phyloP scores from a whole-genome alignment of 2,329 filamentous ascomycete species.

The Cladophialophora carrionii region DNA sequence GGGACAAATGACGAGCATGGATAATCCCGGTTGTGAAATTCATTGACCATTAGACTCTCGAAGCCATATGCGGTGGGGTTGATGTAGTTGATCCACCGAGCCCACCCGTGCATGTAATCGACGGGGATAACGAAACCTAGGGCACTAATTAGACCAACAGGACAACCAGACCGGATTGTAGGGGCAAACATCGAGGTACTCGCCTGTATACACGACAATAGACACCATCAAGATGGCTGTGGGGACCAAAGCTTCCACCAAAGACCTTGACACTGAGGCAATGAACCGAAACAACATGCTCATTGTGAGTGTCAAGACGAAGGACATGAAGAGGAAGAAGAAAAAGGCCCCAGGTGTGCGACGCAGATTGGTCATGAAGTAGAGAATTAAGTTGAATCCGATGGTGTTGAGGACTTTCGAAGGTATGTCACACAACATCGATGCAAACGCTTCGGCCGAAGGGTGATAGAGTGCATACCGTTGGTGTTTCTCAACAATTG shows the following conservation, averaged over 20 bases:
- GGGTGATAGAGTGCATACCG: slow-evolving; percentile 89
- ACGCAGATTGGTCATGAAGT: slow-evolving; percentile 84
- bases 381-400: slow-evolving; percentile 76
- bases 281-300: slow-evolving; percentile 69
- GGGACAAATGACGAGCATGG: slow-evolving; percentile 57
- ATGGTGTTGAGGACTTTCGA: slow-evolving; percentile 76
- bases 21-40: slow-evolving; percentile 62
- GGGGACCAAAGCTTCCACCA: slow-evolving; percentile 61
- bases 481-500: slow-evolving; percentile 87
- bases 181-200: background rate
- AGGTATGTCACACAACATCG: slow-evolving; percentile 82
- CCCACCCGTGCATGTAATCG: slow-evolving; percentile 65
- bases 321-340: slow-evolving; percentile 75
- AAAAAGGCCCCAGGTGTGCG: slow-evolving; percentile 78
- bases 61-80: slow-evolving; percentile 70
- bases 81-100: slow-evolving; percentile 68
- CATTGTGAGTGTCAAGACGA: slow-evolving; percentile 61
- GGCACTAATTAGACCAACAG: background rate
- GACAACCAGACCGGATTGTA: background rate
- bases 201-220: slow-evolving; percentile 65
- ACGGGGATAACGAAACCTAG: slow-evolving; percentile 63
- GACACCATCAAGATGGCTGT: slow-evolving; percentile 57
- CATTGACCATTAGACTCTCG: slow-evolving; percentile 61
- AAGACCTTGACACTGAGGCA: slow-evolving; percentile 70
- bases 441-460: slow-evolving; percentile 80